Base-by-base conservation (phyloP, 2,329 filamentous ascomycete species). In the Venturia nashicola region DNA sequence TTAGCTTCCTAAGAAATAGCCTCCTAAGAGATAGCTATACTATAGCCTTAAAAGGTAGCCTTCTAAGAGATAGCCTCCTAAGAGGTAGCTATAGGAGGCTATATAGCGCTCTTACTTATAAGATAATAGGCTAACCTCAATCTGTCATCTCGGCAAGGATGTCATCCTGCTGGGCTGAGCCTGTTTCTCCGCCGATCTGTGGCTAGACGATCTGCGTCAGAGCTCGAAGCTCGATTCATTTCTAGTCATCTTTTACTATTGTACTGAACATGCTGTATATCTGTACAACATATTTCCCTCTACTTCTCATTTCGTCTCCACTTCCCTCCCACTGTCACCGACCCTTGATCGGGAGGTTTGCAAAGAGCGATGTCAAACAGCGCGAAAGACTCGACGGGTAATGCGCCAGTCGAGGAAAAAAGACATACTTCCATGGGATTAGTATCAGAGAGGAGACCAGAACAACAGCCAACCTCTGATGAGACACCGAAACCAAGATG, bases 391-490 rank as follows among this genome's bases (percentile, higher is more conserved):
- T 39, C 59, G 59, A 27, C 59, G 43, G 20, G 27, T 9, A 20
- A 44, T 44, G 61, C 68, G 67, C 69, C 66, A 69, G 66, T 69
- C 67, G 74, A 76, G 74, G 76, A 75, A 68, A 74, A 76, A 69
- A 80, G 78, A 71, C 77, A 76, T 70, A 76, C 77, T 65, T 78
- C 78, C 44, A 78, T 79, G 72, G 80, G 80, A 74, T 71, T 80
- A 68, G 76, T 77, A 69, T 71, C 71, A 67, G 79, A 79, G 72
- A 70, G 72, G 62, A 73, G 76, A 77, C 69, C 76, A 72, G 69
- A 79, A 73, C 77, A 78, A 69, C 73, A 76, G 70, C 75, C 78
- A 65, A 80, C 77, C 66, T 78, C 78, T 68, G 73, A 73, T 40
- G 68, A 70, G 39, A 76, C 75, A 67, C 72, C 73, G 67, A 73